Conservation (phyloP, 1,284 basidiomycete species). For the Ganoderma meredithae region DNA sequence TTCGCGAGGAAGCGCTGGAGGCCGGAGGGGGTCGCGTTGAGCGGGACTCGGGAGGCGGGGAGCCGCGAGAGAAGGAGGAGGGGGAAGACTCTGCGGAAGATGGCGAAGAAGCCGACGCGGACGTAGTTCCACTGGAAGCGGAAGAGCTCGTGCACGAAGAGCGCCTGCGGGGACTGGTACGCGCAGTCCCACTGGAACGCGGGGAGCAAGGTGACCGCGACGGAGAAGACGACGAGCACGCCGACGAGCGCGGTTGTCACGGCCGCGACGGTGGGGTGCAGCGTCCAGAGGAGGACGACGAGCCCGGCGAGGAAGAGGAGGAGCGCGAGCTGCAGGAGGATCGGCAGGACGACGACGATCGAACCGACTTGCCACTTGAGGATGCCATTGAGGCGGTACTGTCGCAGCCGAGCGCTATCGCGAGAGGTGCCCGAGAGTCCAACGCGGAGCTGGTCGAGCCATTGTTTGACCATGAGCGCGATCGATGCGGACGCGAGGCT, state of each 20-base stretch:
- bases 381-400: slow-evolving; percentile 35
- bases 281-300: slow-evolving; percentile 32
- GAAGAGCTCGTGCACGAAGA: slow-evolving; percentile 15
- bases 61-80: slow-evolving; percentile 2
- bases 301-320: slow-evolving; percentile 32
- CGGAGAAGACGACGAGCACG: slow-evolving; percentile 13
- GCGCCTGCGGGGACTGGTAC: slow-evolving; percentile 32
- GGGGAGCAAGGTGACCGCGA: slow-evolving; percentile 26
- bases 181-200: slow-evolving; percentile 25
- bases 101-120: slow-evolving; percentile 20
- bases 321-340: slow-evolving; percentile 35
- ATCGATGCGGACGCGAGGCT: slow-evolving; percentile 26
- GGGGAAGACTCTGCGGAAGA: slow-evolving; percentile 4
- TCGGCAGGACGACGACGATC: slow-evolving; percentile 33
- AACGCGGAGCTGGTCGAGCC: slow-evolving; percentile 19
- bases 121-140: slow-evolving; percentile 6
- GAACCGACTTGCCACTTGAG: slow-evolving; percentile 33
- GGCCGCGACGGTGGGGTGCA: slow-evolving; percentile 28
- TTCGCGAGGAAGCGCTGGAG: slow-evolving; percentile 7
- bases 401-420: slow-evolving; percentile 27
- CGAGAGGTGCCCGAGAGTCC: slow-evolving; percentile 13
- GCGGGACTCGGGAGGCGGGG: slow-evolving; percentile 1
- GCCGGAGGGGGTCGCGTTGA: slow-evolving; percentile 12
- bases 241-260: slow-evolving; percentile 22
- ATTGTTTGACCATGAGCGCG: slow-evolving; percentile 32